These are phyloP conservation scores for Paspalum notatum DNA, from an alignment of 176 grass and related monocot species.

Conservation along the genomic window DNA sequence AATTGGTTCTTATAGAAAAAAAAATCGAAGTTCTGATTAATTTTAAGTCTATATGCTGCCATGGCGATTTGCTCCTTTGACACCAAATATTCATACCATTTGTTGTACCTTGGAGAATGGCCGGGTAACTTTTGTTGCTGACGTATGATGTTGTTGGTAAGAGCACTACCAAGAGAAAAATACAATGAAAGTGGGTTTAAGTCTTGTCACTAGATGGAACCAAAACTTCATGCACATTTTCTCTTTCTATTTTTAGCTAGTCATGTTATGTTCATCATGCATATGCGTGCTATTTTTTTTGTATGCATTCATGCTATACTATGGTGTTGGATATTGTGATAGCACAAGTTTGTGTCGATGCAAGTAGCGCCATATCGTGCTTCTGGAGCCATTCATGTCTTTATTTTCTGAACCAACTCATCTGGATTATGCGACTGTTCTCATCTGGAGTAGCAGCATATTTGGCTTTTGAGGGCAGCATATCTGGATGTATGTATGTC, in stretches of 20 bases:
- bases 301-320: neutral
- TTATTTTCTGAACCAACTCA: neutral
- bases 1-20: constrained; percentile 32
- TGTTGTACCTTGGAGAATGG: constrained; percentile 13
- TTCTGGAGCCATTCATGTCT: neutral
- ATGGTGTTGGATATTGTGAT: neutral
- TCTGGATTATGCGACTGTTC: neutral
- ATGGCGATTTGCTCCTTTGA: constrained; percentile 17
- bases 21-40: constrained; percentile 30
- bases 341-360: neutral
- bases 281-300: neutral
- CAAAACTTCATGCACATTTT: neutral
- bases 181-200: neutral
- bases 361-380: neutral
- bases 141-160: constrained; percentile 2
- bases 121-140: constrained; percentile 14
- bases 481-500: neutral
- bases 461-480: too few relatives aligned
- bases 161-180: constrained; percentile 16
- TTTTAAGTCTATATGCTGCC: constrained; percentile 27
- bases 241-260: neutral
- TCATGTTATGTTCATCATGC: neutral
- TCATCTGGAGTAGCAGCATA: too few relatives aligned
- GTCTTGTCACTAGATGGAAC: neutral
- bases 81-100: constrained; percentile 9